A percentile compares a stretch with the other conserved stretches of the same genome.
These are phyloP conservation scores for Fraxinus baroniana DNA, from an alignment of 305 asterid genomes.

Conservation along the genomic window DNA sequence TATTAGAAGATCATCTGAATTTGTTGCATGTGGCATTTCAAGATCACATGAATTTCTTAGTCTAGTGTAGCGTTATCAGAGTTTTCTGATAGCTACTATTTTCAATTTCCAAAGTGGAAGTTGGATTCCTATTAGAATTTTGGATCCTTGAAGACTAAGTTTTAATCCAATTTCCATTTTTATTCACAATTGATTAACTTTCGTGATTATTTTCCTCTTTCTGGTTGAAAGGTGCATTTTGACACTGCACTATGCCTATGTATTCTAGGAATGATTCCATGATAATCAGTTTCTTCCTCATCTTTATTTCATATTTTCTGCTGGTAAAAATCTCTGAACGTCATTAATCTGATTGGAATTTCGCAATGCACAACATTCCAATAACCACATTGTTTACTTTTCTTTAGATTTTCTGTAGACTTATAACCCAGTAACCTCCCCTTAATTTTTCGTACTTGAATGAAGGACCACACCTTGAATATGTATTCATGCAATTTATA, in stretches of 20 bases:
- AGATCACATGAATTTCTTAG: neutral
- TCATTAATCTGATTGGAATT: neutral
- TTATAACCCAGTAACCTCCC: neutral
- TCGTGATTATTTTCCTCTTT: neutral
- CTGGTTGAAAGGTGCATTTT: neutral
- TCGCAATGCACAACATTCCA: neutral
- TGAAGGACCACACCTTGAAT: neutral
- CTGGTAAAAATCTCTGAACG: neutral
- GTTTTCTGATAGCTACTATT: neutral
- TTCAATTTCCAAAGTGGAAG: neutral
- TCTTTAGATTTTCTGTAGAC: neutral
- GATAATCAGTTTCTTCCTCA: neutral
- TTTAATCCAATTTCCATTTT: neutral
- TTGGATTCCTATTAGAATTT: neutral
- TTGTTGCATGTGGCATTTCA: neutral
- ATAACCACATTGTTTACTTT: neutral
- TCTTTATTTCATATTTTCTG: neutral
- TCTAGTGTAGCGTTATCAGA: neutral
- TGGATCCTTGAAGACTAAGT: neutral
- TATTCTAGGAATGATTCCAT: neutral
- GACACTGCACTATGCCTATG: neutral
- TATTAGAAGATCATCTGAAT: neutral
- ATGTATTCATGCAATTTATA: neutral
- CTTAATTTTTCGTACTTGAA: neutral
- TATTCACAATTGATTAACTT: neutral